Percentiles rank a stretch among this genome's conserved stretches.
Evolutionary conservation across 345 rosid species (phyloP).

Genomic region (Camelina neglecta): DNA sequence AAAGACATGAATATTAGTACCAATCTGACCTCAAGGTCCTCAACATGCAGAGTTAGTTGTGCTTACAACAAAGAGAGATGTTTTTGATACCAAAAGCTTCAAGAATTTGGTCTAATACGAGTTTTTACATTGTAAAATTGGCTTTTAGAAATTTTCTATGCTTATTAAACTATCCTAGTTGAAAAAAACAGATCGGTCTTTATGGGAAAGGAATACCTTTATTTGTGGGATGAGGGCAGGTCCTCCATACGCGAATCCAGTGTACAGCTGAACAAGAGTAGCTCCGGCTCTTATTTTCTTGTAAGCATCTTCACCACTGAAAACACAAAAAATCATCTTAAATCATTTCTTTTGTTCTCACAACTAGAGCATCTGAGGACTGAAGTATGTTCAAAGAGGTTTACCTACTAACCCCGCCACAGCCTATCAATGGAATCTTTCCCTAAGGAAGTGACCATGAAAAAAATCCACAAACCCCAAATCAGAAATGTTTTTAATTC

Average conservation of each 20-base stretch:
- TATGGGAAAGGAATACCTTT: slow-evolving; percentile 57
- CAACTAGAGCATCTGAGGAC: neutral
- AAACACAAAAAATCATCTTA: slow-evolving; percentile 21
- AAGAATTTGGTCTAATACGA: neutral
- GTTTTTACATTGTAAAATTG: neutral
- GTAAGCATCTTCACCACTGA: slow-evolving; percentile 98
- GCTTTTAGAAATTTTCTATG: neutral
- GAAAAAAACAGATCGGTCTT: neutral
- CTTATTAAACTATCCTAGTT: neutral
- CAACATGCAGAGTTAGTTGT: neutral
- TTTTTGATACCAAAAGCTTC: neutral
- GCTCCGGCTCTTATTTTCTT: slow-evolving; percentile 94
- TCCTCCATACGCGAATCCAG: slow-evolving; percentile 94
- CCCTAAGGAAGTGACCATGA: slow-evolving; percentile 58
- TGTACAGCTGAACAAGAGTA: slow-evolving; percentile 93
- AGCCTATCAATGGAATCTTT: slow-evolving; percentile 87
- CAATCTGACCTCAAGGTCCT: neutral
- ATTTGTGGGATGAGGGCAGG: slow-evolving; percentile 95
- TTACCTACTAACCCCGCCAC: slow-evolving; percentile 94
- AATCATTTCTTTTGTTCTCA: slow-evolving; percentile 1
- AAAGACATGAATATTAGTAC: neutral
- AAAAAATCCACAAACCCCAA: neutral
- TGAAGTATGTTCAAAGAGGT: slow-evolving; percentile 9
- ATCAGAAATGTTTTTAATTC: slow-evolving; percentile 16
- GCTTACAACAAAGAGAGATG: neutral